phyloP scores from a whole-genome alignment of 257 asterid genomes.

The Solanum chilense region DNA sequence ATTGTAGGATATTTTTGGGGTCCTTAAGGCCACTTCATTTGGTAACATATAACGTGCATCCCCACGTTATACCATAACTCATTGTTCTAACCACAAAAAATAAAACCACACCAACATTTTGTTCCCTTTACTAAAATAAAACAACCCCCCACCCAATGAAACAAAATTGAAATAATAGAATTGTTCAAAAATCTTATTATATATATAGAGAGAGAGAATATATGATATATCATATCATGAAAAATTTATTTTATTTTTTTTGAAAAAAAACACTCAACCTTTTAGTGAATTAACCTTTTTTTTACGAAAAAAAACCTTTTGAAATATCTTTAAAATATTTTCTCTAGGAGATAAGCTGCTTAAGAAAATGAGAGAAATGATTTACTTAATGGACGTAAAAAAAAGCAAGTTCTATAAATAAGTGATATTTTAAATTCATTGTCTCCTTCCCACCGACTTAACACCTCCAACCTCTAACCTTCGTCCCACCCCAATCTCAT shows the following conservation, averaged over 20 bases:
- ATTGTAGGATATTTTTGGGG: background rate
- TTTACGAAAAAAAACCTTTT: too few relatives aligned
- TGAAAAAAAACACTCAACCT: background rate
- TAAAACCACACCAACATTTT: background rate
- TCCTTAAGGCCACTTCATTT: background rate
- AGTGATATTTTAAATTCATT: too few relatives aligned
- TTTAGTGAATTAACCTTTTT: background rate
- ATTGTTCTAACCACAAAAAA: background rate
- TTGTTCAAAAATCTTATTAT: background rate
- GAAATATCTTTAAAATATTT: background rate
- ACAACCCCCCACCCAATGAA: background rate
- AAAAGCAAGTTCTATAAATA: too few relatives aligned
- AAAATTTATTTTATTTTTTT: background rate
- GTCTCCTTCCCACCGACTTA: background rate
- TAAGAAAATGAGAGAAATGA: background rate
- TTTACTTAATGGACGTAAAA: background rate
- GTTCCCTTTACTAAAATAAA: background rate
- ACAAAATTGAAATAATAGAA: background rate
- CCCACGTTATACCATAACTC: slow-evolving; percentile 3
- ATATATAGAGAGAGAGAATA: too few relatives aligned
- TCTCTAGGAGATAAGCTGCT: background rate
- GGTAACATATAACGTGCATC: background rate
- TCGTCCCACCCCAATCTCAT: background rate
- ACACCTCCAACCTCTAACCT: background rate
- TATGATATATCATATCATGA: background rate